Evolutionary conservation across 148 eudicot genomes (phyloP).

Genomic region (Chenopodium suecicum): DNA sequence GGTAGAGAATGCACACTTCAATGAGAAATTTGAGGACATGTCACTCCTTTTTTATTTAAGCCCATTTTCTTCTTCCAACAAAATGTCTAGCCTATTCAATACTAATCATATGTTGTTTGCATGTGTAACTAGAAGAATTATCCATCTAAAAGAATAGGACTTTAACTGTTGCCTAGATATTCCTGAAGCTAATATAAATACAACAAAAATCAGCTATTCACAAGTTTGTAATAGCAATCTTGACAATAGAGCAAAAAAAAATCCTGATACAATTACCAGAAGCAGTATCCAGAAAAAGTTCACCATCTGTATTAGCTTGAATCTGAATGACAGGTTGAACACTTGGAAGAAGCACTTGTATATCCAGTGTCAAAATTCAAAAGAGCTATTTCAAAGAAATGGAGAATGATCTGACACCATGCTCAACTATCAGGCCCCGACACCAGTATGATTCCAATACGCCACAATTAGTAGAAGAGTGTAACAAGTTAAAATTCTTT

Average conservation of each 20-base stretch:
- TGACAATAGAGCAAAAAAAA: background rate
- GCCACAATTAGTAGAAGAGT: background rate
- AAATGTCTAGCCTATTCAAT: background rate
- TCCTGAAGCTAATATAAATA: background rate
- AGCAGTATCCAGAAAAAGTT: background rate
- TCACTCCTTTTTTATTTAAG: background rate
- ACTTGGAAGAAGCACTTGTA: background rate
- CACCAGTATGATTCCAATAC: background rate
- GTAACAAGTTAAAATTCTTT: background rate
- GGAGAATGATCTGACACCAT: background rate
- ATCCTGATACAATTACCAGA: background rate
- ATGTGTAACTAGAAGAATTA: constrained; percentile 1
- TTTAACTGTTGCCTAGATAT: background rate
- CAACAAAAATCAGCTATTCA: background rate
- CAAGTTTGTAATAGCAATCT: background rate
- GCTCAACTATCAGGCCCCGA: background rate
- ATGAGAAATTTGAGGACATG: background rate
- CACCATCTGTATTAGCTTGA: background rate
- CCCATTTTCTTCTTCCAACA: background rate
- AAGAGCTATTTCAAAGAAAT: background rate
- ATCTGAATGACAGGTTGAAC: background rate
- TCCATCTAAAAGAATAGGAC: constrained; percentile 10
- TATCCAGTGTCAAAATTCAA: background rate
- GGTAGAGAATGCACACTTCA: background rate
- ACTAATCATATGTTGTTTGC: background rate